Evolutionary conservation across 2,329 filamentous ascomycete genomes (phyloP).

Genomic region (Plenodomus biglobosus): DNA sequence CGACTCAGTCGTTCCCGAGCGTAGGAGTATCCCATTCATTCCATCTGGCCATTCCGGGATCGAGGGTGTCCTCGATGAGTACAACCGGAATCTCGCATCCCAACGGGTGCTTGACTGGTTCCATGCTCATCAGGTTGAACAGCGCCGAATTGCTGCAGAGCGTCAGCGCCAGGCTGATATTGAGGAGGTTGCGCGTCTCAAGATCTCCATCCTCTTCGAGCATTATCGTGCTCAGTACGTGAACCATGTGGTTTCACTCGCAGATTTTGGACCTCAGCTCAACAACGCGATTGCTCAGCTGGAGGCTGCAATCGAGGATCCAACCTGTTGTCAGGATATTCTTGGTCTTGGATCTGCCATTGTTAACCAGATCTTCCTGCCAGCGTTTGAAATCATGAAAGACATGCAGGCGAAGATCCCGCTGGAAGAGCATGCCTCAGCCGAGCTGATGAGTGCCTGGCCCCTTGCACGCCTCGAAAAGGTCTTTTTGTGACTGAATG

Average conservation of each 20-base stretch:
- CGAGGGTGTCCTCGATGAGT: conserved; percentile 5
- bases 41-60: conserved; percentile 8
- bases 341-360: not conserved
- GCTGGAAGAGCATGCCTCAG: conserved; percentile 5
- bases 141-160: conserved; percentile 1
- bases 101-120: not conserved
- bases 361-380: conserved; percentile 1
- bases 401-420: conserved; percentile 5
- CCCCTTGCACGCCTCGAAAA: conserved; percentile 1
- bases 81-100: conserved; percentile 2
- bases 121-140: not conserved
- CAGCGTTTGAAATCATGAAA: conserved; percentile 1
- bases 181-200: not conserved
- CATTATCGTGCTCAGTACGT: conserved; percentile 3
- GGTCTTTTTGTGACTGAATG: not conserved
- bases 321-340: too few species aligned
- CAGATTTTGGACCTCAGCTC: conserved; percentile 1
- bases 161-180: not conserved
- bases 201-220: not conserved
- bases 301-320: not conserved
- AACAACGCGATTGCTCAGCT: not conserved
- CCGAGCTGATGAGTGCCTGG: conserved; percentile 3
- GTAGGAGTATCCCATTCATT: conserved; percentile 3
- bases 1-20: conserved; percentile 2
- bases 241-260: conserved; percentile 3